These are phyloP conservation scores for Sporodiniella umbellata DNA, from an alignment of 371 early-diverging fungal species.

Conservation along the genomic window DNA sequence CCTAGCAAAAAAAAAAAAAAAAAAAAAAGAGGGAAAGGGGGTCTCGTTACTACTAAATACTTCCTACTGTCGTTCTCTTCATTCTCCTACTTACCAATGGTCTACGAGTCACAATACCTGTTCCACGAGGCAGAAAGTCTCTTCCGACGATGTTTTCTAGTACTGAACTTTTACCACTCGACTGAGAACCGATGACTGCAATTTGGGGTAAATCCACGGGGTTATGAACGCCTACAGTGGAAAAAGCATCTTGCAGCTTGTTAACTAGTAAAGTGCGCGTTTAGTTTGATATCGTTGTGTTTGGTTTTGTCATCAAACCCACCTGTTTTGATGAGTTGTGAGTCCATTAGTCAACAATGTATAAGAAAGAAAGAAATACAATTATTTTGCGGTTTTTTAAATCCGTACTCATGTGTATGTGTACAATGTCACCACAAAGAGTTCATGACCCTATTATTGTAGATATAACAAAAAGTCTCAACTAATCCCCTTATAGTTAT, in stretches of 20 bases:
- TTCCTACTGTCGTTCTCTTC: too few species aligned
- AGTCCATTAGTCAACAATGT: slow-evolving; percentile 41
- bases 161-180: slow-evolving; percentile 98
- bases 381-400: neutral
- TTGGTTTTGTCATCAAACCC: slow-evolving; percentile 1
- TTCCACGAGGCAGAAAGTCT: slow-evolving; percentile 97
- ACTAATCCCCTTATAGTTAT: too few species aligned
- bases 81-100: slow-evolving; percentile 86
- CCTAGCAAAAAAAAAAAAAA: slow-evolving; percentile 31
- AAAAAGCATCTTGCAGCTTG: slow-evolving; percentile 96
- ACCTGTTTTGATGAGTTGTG: slow-evolving; percentile 52
- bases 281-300: too few species aligned
- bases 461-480: too few species aligned
- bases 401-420: neutral
- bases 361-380: slow-evolving; percentile 1
- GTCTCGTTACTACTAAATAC: neutral
- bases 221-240: slow-evolving; percentile 94
- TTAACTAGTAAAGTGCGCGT: slow-evolving; percentile 65
- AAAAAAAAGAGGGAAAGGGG: neutral
- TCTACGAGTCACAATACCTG: slow-evolving; percentile 94
- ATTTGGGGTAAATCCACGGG: slow-evolving; percentile 99
- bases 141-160: slow-evolving; percentile 98
- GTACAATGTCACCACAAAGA: too few species aligned
- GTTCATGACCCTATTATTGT: too few species aligned
- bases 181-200: slow-evolving; percentile 97